Evolutionary conservation across 2,329 filamentous ascomycete genomes (phyloP).

Genomic region (Truncatella angustata): DNA sequence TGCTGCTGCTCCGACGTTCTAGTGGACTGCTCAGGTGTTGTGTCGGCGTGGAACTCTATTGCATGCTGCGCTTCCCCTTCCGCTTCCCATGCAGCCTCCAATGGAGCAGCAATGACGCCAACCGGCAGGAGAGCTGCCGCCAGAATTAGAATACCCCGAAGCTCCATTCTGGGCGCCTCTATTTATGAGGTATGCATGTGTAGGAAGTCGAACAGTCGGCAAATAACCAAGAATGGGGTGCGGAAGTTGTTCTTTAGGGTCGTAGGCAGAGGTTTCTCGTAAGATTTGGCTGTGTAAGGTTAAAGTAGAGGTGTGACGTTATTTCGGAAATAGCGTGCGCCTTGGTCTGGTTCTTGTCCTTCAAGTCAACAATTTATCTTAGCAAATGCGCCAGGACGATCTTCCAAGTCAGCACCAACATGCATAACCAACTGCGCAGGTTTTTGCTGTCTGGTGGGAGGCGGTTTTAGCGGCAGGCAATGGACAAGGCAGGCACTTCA

Average conservation of each 20-base stretch:
- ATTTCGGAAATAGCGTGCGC: not conserved
- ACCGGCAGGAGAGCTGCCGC: conserved; percentile 24
- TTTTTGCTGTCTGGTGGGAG: no score
- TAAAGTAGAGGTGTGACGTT: not conserved
- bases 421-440: no score
- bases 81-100: conserved; percentile 19
- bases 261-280: not conserved
- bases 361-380: no score
- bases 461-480: no score
- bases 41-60: conserved; percentile 19
- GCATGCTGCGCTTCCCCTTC: conserved; percentile 19
- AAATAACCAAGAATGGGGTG: no score
- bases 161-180: conserved; percentile 19
- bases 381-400: no score
- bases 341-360: not conserved
- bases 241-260: no score
- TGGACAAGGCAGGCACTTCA: no score
- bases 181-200: not conserved
- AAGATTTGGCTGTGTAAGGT: not conserved
- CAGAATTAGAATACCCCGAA: conserved; percentile 17
- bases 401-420: no score
- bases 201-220: no score
- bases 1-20: conserved; percentile 26
- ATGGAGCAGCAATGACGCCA: conserved; percentile 23
- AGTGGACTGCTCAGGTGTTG: conserved; percentile 4